Conservation (phyloP, 139 green algal species). For the Zygnema cylindricum region DNA sequence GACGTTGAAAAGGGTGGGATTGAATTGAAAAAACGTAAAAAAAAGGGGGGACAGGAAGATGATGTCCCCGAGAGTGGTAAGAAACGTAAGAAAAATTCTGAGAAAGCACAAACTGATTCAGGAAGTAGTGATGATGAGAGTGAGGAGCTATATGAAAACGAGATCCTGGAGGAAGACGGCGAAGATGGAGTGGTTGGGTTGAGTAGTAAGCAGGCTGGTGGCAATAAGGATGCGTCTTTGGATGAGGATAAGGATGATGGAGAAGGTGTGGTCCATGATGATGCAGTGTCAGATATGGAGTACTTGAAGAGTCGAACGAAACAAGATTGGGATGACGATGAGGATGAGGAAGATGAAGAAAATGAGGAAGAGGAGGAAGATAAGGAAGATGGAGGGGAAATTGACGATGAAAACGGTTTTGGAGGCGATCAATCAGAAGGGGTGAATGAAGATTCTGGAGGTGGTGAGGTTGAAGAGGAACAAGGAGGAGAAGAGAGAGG, state of each 20-base stretch:
- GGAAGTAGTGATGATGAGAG: conserved; percentile 48
- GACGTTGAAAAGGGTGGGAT: conserved; percentile 31
- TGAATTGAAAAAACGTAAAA: conserved; percentile 6
- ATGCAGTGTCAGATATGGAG: conserved; percentile 82
- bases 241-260: conserved; percentile 47
- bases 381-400: conserved; percentile 25
- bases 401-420: conserved; percentile 8
- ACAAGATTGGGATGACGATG: conserved; percentile 61
- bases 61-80: conserved; percentile 2
- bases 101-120: conserved; percentile 1
- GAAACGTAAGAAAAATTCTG: neutral
- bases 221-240: neutral
- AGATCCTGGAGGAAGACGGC: conserved; percentile 38
- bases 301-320: conserved; percentile 82
- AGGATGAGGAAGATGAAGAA: conserved; percentile 32
- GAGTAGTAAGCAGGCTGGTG: conserved; percentile 28
- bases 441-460: conserved; percentile 10
- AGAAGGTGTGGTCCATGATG: conserved; percentile 64
- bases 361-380: neutral
- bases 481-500: neutral
- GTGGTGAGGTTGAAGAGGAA: conserved; percentile 12
- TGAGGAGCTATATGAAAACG: conserved; percentile 54
- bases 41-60: neutral
- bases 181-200: conserved; percentile 35
- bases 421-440: neutral